Conservation (phyloP, 352 stramenopile species). For the Phytophthora agathidicida region DNA sequence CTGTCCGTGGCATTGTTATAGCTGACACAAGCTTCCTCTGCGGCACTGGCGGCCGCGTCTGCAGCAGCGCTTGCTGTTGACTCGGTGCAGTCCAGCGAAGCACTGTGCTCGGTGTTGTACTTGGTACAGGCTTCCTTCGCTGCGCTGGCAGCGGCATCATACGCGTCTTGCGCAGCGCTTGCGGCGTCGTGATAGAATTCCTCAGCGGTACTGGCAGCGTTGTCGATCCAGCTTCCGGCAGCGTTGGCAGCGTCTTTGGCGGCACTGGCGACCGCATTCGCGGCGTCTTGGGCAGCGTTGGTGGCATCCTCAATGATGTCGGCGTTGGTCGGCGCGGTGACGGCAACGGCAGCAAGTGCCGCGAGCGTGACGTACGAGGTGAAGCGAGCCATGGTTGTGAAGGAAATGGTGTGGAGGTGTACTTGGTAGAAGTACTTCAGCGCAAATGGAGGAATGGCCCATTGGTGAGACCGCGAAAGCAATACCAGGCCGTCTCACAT, state of each 20-base stretch:
- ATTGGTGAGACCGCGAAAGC: not conserved
- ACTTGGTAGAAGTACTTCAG: conserved; percentile 18
- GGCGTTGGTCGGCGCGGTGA: conserved; percentile 2
- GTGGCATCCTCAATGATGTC: conserved; percentile 30
- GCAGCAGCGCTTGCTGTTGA: conserved; percentile 28
- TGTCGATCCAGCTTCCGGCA: conserved; percentile 27
- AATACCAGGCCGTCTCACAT: conserved; percentile 1
- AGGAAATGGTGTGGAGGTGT: not conserved
- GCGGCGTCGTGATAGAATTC: conserved; percentile 27
- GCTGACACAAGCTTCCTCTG: conserved; percentile 16
- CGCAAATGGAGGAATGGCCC: conserved; percentile 20
- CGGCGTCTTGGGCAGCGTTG: conserved; percentile 22
- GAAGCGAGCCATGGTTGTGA: conserved; percentile 27
- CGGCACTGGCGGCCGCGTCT: conserved; percentile 17
- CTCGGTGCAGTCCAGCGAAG: conserved; percentile 18
- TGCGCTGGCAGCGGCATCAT: conserved; percentile 18
- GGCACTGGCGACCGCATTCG: conserved; percentile 18
- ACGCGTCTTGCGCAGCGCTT: conserved; percentile 25
- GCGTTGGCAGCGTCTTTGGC: conserved; percentile 21
- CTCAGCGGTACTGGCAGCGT: conserved; percentile 28
- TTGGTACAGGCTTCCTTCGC: conserved; percentile 23
- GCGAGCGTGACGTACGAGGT: conserved; percentile 16
- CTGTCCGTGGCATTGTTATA: conserved; percentile 30
- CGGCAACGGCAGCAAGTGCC: conserved; percentile 12
- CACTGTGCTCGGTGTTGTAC: conserved; percentile 25